Evolutionary conservation across 148 eudicot species (phyloP).

Genomic region (Vaccinium corymbosum): DNA sequence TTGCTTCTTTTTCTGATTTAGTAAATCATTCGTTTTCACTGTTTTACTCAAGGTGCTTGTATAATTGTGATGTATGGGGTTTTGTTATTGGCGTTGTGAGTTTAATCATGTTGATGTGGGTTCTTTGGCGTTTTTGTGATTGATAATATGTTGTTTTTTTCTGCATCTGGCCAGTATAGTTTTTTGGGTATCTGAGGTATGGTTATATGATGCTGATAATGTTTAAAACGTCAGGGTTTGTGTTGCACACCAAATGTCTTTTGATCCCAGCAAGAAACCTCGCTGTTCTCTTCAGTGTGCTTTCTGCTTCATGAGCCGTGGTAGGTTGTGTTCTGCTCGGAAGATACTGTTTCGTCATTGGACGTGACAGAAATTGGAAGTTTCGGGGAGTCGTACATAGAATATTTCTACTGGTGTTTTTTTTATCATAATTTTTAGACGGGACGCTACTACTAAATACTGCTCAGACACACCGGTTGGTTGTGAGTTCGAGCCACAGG

Average conservation of each 20-base stretch:
- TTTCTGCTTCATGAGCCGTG: slow-evolving; percentile 31
- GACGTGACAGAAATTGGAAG: slow-evolving; percentile 24
- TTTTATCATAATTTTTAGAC: not conserved
- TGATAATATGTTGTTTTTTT: not conserved
- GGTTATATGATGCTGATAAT: slow-evolving; percentile 13
- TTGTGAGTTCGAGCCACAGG: not conserved
- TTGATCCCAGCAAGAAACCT: slow-evolving; percentile 33
- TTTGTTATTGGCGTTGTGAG: too few species aligned
- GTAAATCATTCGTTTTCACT: not conserved
- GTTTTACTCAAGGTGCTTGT: not conserved
- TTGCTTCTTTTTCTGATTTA: not conserved
- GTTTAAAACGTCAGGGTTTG: slow-evolving; percentile 25
- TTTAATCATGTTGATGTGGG: not conserved
- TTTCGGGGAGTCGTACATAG: not conserved
- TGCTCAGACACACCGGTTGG: not conserved
- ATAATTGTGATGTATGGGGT: not conserved
- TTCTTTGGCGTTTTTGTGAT: not conserved
- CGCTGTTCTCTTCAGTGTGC: slow-evolving; percentile 32
- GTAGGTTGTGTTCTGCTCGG: slow-evolving; percentile 27
- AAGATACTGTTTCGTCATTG: slow-evolving; percentile 33
- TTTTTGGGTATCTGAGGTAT: not conserved
- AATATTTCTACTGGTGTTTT: not conserved
- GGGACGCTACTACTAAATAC: not conserved
- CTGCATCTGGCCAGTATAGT: not conserved
- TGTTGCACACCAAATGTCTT: slow-evolving; percentile 41